These are phyloP conservation scores for Cladosporium sp. DNA, from an alignment of 2,329 filamentous ascomycete species.

Conservation along the genomic window DNA sequence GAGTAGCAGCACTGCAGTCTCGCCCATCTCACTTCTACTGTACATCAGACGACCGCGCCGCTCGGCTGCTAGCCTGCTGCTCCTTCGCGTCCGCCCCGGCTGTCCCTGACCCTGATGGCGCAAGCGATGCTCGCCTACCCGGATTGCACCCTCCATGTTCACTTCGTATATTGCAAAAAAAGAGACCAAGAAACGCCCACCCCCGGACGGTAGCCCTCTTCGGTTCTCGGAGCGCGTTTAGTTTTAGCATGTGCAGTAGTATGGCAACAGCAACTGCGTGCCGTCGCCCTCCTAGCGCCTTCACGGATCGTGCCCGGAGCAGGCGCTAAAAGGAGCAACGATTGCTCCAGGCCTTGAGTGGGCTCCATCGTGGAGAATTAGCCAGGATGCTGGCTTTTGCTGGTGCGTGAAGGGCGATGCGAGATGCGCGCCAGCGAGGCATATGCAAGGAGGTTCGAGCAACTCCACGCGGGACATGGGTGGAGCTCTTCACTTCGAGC, in stretches of 20 bases:
- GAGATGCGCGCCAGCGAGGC: slow-evolving; percentile 5
- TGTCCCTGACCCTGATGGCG: not conserved
- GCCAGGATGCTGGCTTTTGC: slow-evolving; percentile 4
- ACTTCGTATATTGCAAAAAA: not conserved
- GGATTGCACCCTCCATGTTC: not conserved
- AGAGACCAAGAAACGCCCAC: too few species aligned
- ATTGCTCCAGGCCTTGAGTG: not conserved
- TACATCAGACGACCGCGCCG: not conserved
- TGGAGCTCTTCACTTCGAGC: slow-evolving; percentile 4
- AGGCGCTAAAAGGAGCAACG: slow-evolving; percentile 5
- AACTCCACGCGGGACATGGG: not conserved
- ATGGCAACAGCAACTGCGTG: not conserved
- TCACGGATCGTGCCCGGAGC: slow-evolving; percentile 13
- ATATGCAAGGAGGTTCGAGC: slow-evolving; percentile 21
- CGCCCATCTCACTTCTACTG: not conserved
- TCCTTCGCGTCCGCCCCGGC: slow-evolving; percentile 2
- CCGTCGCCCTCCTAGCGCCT: slow-evolving; percentile 9
- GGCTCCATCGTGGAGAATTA: slow-evolving; percentile 5
- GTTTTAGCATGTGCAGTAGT: too few species aligned
- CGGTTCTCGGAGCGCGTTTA: slow-evolving; percentile 6
- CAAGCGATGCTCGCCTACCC: slow-evolving; percentile 9
- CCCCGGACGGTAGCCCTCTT: slow-evolving; percentile 2
- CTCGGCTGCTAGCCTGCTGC: not conserved
- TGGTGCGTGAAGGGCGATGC: not conserved
- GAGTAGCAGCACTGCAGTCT: not conserved